Percentiles rank a stretch among this genome's conserved stretches.
phyloP scores from a whole-genome alignment of 768 basidiomycete genomes.

The Mrakia blollopis region DNA sequence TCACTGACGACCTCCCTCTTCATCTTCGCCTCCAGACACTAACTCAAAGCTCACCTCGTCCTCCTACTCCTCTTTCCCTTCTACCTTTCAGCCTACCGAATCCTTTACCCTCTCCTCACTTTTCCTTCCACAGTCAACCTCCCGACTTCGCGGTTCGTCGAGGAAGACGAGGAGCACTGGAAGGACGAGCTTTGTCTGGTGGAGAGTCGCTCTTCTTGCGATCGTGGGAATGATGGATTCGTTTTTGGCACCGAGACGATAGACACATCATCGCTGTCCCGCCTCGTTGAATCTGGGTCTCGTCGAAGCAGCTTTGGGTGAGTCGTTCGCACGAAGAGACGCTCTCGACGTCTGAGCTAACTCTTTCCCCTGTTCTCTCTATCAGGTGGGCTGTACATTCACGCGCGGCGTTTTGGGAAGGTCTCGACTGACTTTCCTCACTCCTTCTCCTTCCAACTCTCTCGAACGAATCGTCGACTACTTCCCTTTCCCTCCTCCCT shows the following conservation, averaged over 20 bases:
- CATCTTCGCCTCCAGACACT: not conserved
- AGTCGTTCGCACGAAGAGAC: conserved; percentile 8
- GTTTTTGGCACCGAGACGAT: not conserved
- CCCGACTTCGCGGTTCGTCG: conserved; percentile 21
- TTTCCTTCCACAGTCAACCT: not conserved
- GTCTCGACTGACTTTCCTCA: no score
- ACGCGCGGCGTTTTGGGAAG: conserved; percentile 17
- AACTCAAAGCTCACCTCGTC: conserved; percentile 3
- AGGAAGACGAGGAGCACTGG: not conserved
- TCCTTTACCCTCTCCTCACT: not conserved
- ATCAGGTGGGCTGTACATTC: not conserved
- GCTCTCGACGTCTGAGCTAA: not conserved
- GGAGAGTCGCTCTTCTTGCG: not conserved
- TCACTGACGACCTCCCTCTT: not conserved
- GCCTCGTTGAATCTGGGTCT: conserved; percentile 48
- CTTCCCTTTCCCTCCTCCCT: not conserved
- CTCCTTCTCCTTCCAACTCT: not conserved
- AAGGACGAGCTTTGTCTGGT: conserved; percentile 17
- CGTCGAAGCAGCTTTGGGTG: conserved; percentile 4
- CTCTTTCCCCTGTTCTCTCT: not conserved
- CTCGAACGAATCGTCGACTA: not conserved
- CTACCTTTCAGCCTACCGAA: conserved; percentile 7
- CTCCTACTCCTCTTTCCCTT: conserved; percentile 8
- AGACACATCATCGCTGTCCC: conserved; percentile 40
- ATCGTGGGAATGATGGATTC: not conserved